Evolutionary conservation across 768 basidiomycete genomes (phyloP).

Genomic region (Rhizopogon vulgaris): DNA sequence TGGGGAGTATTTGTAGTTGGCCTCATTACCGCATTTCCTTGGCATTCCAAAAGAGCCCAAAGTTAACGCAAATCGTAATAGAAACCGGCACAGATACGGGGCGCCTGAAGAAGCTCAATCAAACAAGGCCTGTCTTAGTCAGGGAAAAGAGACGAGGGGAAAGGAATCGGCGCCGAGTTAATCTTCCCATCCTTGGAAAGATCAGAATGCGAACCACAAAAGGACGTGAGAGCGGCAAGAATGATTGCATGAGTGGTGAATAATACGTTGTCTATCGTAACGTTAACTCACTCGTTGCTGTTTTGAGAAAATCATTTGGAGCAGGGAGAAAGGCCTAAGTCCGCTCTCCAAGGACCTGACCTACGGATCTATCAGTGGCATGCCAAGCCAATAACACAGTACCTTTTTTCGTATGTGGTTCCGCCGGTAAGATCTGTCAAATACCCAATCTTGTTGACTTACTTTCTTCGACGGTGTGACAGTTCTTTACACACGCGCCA

Average conservation of each 20-base stretch:
- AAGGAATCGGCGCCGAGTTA: conserved; percentile 4
- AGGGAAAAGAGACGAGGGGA: conserved; percentile 10
- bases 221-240: conserved; percentile 18
- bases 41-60: conserved; percentile 11
- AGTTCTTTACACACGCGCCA: not conserved
- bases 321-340: conserved; percentile 5
- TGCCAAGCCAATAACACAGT: not conserved
- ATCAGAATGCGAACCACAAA: conserved; percentile 12
- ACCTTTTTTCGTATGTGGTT: not conserved
- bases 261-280: conserved; percentile 7
- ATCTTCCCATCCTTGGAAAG: conserved; percentile 14
- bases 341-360: not conserved
- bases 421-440: not conserved
- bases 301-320: not conserved
- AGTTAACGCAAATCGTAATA: conserved; percentile 6
- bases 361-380: not conserved
- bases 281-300: conserved; percentile 5
- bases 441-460: not conserved
- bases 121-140: conserved; percentile 4
- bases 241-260: not conserved
- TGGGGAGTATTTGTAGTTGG: conserved; percentile 22
- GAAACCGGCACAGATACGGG: conserved; percentile 7
- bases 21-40: conserved; percentile 9
- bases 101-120: conserved; percentile 7
- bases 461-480: not conserved